phyloP scores from a whole-genome alignment of 176 grass and related monocot genomes.

The Oropetium thomaeum region DNA sequence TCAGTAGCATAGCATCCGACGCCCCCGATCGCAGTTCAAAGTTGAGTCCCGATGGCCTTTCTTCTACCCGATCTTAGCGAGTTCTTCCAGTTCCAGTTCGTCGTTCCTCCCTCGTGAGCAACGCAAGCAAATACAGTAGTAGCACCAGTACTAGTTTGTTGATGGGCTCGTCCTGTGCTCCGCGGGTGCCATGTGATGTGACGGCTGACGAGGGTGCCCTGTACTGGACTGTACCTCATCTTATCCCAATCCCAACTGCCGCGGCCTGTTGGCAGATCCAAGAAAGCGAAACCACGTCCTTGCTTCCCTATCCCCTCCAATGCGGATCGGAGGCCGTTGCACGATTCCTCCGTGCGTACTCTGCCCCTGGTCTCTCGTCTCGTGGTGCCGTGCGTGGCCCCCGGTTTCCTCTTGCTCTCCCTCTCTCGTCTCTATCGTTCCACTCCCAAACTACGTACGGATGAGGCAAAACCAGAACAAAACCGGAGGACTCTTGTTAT shows the following conservation, averaged over 20 bases:
- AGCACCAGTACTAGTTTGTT: too few species aligned
- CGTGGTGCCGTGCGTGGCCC: too few species aligned
- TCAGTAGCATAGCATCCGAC: too few species aligned
- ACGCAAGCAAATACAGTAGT: too few species aligned
- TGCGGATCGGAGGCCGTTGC: slow-evolving; percentile 3
- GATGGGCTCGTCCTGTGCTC: too few species aligned
- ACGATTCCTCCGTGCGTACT: not conserved
- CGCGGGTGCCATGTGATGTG: too few species aligned
- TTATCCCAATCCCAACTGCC: not conserved
- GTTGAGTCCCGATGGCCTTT: too few species aligned
- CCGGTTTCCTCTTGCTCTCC: not conserved
- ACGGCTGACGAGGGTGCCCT: too few species aligned
- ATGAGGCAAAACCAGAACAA: not conserved
- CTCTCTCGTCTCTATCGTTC: not conserved
- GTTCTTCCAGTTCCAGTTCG: too few species aligned
- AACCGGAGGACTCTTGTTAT: not conserved
- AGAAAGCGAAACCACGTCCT: not conserved
- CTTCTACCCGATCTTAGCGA: too few species aligned
- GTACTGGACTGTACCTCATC: not conserved
- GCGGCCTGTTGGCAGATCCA: not conserved
- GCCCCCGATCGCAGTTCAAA: too few species aligned
- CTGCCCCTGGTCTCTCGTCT: not conserved
- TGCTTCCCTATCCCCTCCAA: not conserved
- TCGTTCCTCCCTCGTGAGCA: too few species aligned
- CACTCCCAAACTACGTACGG: not conserved